These are phyloP conservation scores for Neurospora hispaniola DNA, from an alignment of 495 filamentous ascomycete species.

Conservation along the genomic window DNA sequence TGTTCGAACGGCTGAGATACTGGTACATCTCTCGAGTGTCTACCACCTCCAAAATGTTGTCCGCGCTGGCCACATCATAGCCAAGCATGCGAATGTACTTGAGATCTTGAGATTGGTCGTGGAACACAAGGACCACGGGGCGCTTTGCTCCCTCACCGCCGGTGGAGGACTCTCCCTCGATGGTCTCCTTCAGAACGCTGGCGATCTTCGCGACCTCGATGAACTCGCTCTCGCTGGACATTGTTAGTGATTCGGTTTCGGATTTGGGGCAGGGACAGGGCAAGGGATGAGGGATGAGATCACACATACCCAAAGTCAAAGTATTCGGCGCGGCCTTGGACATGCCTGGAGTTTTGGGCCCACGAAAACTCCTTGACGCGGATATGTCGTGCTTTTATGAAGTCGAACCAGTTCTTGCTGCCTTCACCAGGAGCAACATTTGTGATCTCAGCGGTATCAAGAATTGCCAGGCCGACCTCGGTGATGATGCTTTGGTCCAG, in stretches of 20 bases:
- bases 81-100: slow-evolving; percentile 49
- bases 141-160: slow-evolving; percentile 24
- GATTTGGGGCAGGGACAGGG: slow-evolving; percentile 5
- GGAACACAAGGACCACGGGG: slow-evolving; percentile 68
- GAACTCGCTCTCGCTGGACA: slow-evolving; percentile 25
- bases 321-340: slow-evolving; percentile 56
- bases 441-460: slow-evolving; percentile 58
- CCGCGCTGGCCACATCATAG: slow-evolving; percentile 43
- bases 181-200: slow-evolving; percentile 13
- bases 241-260: slow-evolving; percentile 15
- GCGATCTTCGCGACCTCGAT: slow-evolving; percentile 8
- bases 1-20: slow-evolving; percentile 36
- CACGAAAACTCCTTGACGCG: slow-evolving; percentile 57
- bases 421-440: slow-evolving; percentile 45
- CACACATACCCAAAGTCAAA: slow-evolving; percentile 63
- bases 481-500: slow-evolving; percentile 50
- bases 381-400: slow-evolving; percentile 64
- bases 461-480: slow-evolving; percentile 73
- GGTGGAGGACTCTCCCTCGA: slow-evolving; percentile 11
- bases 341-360: slow-evolving; percentile 51
- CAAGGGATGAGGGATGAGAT: neutral
- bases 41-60: slow-evolving; percentile 48
- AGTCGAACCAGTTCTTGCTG: slow-evolving; percentile 51
- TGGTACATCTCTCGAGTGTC: slow-evolving; percentile 65
- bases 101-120: slow-evolving; percentile 57